A percentile compares a stretch with the other conserved stretches of the same genome.
These are phyloP conservation scores for Leccinum arenicola DNA, from an alignment of 768 basidiomycete species.

Conservation along the genomic window DNA sequence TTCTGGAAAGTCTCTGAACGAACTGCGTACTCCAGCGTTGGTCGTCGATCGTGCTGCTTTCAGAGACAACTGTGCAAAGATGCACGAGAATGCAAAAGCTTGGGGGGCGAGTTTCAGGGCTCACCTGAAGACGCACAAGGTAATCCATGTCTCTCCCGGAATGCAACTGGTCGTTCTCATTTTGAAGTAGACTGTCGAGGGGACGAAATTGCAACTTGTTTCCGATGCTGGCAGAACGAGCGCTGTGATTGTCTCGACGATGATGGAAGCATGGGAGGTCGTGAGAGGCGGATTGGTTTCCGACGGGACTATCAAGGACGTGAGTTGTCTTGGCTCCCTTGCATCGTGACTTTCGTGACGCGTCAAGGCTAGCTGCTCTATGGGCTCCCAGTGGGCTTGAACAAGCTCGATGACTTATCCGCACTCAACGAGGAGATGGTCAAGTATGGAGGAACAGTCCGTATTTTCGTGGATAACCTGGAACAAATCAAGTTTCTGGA, in stretches of 20 bases:
- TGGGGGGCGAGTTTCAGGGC: conserved; percentile 76
- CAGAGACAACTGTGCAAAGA: conserved; percentile 66
- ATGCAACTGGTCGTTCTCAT: conserved; percentile 4
- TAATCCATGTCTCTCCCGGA: conserved; percentile 21
- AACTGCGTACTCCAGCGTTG: conserved; percentile 72
- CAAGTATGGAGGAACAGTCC: conserved; percentile 54
- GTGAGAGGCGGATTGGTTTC: conserved; percentile 63
- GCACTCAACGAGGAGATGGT: conserved; percentile 54
- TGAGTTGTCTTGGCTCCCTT: conserved; percentile 35
- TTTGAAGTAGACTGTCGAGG: conserved; percentile 62
- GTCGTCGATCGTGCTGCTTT: conserved; percentile 75
- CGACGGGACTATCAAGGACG: conserved; percentile 77
- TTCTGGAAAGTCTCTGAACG: conserved; percentile 52
- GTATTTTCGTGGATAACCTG: conserved; percentile 74
- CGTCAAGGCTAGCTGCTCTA: conserved; percentile 64
- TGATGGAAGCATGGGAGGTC: conserved; percentile 80
- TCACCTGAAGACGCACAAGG: conserved; percentile 86
- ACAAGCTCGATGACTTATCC: conserved; percentile 72
- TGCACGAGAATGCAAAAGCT: conserved; percentile 62
- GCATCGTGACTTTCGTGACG: conserved; percentile 5
- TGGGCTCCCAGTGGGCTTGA: conserved; percentile 65
- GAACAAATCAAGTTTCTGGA: conserved; percentile 68
- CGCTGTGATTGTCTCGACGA: conserved; percentile 75
- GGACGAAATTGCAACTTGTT: conserved; percentile 63
- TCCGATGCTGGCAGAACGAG: conserved; percentile 51